Percentiles rank a stretch among this genome's conserved stretches.
phyloP scores from a whole-genome alignment of 2,329 filamentous ascomycete genomes.

The Colletotrichum melonis region DNA sequence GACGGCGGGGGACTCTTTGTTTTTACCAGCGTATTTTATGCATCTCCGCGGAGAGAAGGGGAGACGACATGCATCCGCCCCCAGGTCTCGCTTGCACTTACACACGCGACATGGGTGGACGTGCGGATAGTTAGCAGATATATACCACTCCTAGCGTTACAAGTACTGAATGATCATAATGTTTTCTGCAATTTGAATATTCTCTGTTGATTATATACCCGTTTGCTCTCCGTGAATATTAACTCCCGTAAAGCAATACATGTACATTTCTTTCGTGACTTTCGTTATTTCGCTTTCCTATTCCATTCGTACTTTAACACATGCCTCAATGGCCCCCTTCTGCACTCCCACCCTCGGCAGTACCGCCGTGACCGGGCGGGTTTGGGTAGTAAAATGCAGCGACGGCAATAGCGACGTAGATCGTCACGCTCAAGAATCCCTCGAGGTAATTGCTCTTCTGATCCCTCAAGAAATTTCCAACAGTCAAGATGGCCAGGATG shows the following conservation, averaged over 20 bases:
- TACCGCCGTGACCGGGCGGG: conserved; percentile 38
- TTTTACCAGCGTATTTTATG: not conserved
- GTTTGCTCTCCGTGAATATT: not conserved
- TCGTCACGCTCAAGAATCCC: conserved; percentile 80
- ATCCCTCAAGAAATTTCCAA: conserved; percentile 88
- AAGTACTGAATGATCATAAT: not conserved
- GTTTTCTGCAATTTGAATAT: not conserved
- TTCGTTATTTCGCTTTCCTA: not conserved
- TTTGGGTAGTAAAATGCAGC: conserved; percentile 69
- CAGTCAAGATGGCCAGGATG: conserved; percentile 85
- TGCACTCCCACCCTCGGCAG: conserved; percentile 17
- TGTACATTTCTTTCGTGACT: not conserved
- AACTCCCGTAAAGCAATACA: not conserved
- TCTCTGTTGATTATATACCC: not conserved
- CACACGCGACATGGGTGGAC: not conserved
- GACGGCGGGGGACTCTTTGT: not conserved
- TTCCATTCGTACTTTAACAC: not conserved
- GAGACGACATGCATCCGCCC: no score
- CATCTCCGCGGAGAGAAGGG: conserved; percentile 17
- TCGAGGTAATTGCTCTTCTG: conserved; percentile 93
- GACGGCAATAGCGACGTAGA: conserved; percentile 70
- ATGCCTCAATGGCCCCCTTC: conserved; percentile 21
- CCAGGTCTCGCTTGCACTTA: not conserved
- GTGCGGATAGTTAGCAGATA: not conserved
- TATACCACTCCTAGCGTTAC: no score